Percentiles rank a stretch among this genome's conserved stretches.
These are phyloP conservation scores for Xylariaceae sp. DNA, from an alignment of 2,329 filamentous ascomycete genomes.

Conservation along the genomic window DNA sequence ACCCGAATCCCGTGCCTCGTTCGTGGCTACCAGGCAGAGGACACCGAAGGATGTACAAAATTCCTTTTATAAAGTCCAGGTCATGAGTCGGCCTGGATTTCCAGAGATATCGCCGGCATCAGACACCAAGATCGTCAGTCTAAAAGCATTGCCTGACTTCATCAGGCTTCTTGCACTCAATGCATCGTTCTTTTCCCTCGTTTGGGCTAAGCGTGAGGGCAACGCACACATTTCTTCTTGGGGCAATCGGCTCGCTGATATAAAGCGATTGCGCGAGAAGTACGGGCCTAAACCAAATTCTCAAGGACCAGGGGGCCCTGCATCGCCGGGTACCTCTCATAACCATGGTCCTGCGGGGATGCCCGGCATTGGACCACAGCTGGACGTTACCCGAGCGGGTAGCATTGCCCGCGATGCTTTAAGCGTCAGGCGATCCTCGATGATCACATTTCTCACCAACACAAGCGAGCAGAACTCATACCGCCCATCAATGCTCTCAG, in stretches of 20 bases:
- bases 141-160: conserved; percentile 76
- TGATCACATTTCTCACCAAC: conserved; percentile 60
- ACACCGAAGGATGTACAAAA: conserved; percentile 38
- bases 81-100: conserved; percentile 83
- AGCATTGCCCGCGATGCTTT: conserved; percentile 58
- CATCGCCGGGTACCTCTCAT: conserved; percentile 33
- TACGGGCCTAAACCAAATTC: conserved; percentile 44
- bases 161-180: conserved; percentile 87
- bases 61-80: conserved; percentile 81
- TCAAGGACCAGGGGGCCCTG: conserved; percentile 27
- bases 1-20: conserved; percentile 74
- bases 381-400: conserved; percentile 39
- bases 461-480: conserved; percentile 55
- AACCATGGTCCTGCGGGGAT: conserved; percentile 33
- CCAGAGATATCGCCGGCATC: conserved; percentile 88
- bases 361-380: conserved; percentile 31
- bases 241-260: conserved; percentile 80
- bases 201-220: conserved; percentile 76
- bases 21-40: conserved; percentile 54
- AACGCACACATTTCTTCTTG: conserved; percentile 85
- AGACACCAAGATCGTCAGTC: conserved; percentile 81
- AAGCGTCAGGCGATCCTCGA: conserved; percentile 51
- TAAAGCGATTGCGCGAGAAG: conserved; percentile 73
- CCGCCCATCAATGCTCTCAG: conserved; percentile 55
- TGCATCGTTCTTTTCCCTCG: conserved; percentile 84